phyloP scores from a whole-genome alignment of 2,329 filamentous ascomycete species.

The Colletotrichum sp. region DNA sequence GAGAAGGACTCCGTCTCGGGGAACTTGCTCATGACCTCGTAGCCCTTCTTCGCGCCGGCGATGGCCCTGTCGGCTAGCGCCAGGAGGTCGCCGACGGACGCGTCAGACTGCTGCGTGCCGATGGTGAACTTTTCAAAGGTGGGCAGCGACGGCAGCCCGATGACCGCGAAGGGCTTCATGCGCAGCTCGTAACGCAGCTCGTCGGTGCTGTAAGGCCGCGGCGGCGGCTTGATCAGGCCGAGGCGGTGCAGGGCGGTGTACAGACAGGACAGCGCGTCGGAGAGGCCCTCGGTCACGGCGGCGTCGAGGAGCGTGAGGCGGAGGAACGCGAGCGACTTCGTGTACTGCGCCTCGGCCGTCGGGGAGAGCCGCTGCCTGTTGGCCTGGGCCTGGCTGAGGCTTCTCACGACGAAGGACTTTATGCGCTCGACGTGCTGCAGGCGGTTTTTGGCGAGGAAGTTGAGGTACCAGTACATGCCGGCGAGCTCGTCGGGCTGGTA shows the following conservation, averaged over 20 bases:
- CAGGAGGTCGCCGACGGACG: constrained; percentile 43
- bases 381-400: constrained; percentile 31
- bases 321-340: constrained; percentile 57
- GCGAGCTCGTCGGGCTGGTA: constrained; percentile 86
- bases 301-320: constrained; percentile 68
- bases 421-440: constrained; percentile 75
- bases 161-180: constrained; percentile 79
- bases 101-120: constrained; percentile 44
- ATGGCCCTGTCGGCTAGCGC: constrained; percentile 50
- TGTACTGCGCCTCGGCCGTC: constrained; percentile 45
- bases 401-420: constrained; percentile 62
- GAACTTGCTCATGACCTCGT: constrained; percentile 61
- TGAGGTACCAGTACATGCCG: constrained; percentile 91
- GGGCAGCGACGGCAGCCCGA: constrained; percentile 72
- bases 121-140: constrained; percentile 63
- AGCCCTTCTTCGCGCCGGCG: constrained; percentile 54
- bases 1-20: constrained; percentile 57
- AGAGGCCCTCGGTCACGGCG: constrained; percentile 62
- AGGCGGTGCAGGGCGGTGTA: constrained; percentile 71
- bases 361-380: constrained; percentile 26
- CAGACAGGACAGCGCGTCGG: constrained; percentile 61
- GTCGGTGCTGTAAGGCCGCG: constrained; percentile 69
- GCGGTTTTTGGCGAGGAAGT: constrained; percentile 72
- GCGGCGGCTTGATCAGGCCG: constrained; percentile 52
- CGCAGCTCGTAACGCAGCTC: constrained; percentile 78